These are phyloP conservation scores for Alternaria viburni DNA, from an alignment of 2,329 filamentous ascomycete genomes.

Conservation along the genomic window DNA sequence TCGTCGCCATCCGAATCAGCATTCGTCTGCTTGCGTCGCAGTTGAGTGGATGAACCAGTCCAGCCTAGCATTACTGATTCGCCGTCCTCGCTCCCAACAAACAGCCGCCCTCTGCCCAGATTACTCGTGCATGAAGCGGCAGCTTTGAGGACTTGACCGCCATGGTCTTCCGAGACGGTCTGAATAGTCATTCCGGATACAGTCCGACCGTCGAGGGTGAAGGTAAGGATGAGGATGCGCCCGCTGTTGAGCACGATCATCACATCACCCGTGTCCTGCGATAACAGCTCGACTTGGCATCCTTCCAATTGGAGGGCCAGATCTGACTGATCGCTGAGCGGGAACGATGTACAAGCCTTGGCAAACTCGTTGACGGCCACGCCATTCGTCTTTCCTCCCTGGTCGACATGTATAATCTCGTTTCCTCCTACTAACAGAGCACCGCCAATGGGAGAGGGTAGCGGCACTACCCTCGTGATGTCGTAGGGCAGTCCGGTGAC, in stretches of 20 bases:
- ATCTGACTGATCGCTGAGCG: constrained; percentile 83
- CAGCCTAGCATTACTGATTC: constrained; percentile 85
- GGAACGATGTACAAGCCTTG: constrained; percentile 80
- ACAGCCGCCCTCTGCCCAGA: constrained; percentile 73
- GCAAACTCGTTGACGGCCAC: constrained; percentile 93
- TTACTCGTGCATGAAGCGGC: constrained; percentile 72
- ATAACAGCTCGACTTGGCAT: constrained; percentile 77
- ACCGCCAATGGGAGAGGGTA: constrained; percentile 87
- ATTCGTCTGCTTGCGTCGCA: constrained; percentile 66
- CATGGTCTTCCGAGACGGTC: constrained; percentile 66
- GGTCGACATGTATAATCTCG: constrained; percentile 92
- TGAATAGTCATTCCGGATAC: constrained; percentile 85
- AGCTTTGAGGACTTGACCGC: constrained; percentile 67
- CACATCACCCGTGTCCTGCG: constrained; percentile 78
- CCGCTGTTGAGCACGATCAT: constrained; percentile 82
- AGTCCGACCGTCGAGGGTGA: constrained; percentile 87
- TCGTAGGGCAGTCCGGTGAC: constrained; percentile 87
- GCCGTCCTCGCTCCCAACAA: constrained; percentile 82
- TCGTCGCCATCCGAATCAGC: constrained; percentile 62
- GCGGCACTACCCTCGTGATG: constrained; percentile 78
- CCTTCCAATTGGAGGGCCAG: constrained; percentile 81
- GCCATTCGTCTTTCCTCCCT: constrained; percentile 90
- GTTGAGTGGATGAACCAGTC: constrained; percentile 66
- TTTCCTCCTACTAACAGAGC: constrained; percentile 86
- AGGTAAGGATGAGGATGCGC: constrained; percentile 74